These are phyloP conservation scores for Exophiala bonariae DNA, from an alignment of 2,329 filamentous ascomycete genomes.

Conservation along the genomic window DNA sequence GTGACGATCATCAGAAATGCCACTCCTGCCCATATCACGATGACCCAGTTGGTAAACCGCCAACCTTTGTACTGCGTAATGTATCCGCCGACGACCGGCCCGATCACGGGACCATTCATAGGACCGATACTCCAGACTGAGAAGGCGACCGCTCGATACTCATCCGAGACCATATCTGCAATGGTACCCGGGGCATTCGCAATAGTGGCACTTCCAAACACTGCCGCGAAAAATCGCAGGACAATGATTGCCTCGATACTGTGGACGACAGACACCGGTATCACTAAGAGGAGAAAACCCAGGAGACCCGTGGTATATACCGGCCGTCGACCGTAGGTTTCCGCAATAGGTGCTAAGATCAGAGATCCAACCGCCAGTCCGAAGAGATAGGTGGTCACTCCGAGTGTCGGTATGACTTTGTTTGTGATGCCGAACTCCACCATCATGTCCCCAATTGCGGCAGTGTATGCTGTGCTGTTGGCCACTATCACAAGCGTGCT, in stretches of 20 bases:
- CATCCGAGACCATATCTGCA: slow-evolving; percentile 77
- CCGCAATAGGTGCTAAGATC: slow-evolving; percentile 67
- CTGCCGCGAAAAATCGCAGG: slow-evolving; percentile 70
- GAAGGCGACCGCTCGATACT: slow-evolving; percentile 79
- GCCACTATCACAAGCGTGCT: slow-evolving; percentile 62
- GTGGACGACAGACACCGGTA: slow-evolving; percentile 70
- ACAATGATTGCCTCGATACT: slow-evolving; percentile 69
- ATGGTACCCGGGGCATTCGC: slow-evolving; percentile 80
- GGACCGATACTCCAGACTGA: slow-evolving; percentile 82
- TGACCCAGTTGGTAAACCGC: slow-evolving; percentile 84
- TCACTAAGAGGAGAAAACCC: slow-evolving; percentile 66
- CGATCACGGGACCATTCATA: slow-evolving; percentile 70
- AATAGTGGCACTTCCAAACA: slow-evolving; percentile 78
- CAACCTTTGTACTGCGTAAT: slow-evolving; percentile 70
- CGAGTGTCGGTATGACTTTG: slow-evolving; percentile 67
- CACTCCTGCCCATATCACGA: slow-evolving; percentile 68
- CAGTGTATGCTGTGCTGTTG: slow-evolving; percentile 78
- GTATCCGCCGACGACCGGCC: slow-evolving; percentile 78
- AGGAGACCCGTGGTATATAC: slow-evolving; percentile 68
- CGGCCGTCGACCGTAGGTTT: slow-evolving; percentile 46
- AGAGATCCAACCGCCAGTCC: slow-evolving; percentile 72
- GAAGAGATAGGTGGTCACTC: slow-evolving; percentile 75
- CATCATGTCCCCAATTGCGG: slow-evolving; percentile 68
- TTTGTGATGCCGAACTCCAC: slow-evolving; percentile 61
- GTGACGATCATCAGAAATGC: slow-evolving; percentile 60